Base-by-base conservation (phyloP, 768 basidiomycete species). In the Goffeauzyma gilvescens region DNA sequence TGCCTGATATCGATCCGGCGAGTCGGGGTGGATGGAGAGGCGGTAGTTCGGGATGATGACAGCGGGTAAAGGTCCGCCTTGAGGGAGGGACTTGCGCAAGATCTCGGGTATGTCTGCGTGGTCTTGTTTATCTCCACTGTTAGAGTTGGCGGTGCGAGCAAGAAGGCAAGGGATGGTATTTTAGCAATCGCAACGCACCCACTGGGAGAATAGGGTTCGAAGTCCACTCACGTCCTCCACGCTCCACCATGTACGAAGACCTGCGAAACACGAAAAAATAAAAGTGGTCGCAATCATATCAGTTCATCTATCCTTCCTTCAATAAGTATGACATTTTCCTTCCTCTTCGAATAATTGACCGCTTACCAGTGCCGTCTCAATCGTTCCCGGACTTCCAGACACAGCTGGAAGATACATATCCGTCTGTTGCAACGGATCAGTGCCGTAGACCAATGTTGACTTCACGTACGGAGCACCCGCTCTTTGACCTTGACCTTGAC, bases 211-310 rank as follows among this genome's bases (percentile, higher is more conserved):
- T 5, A 21, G 32, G 21, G 18, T 18, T 18, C 7, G 46, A 7
- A n/a, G 4, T 7, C 13, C 32, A 28, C 47, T 43, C 28, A 49
- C 47, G 41, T 38, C 23, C 47, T 32, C 47, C 47, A 49, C 40
- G 47, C 47, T 9, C 47, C 47, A 20, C 47, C 47, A 35, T 49
- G 47, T 12, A 49, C 32, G 22, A 49, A 49, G n/a, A 49, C 40
- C 45, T 46, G 24, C 17, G n/a, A n/a, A n/a, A n/a, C n/a, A n/a
- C n/a, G n/a, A n/a, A n/a, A n/a, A n/a, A n/a, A n/a, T n/a, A n/a
- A n/a, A n/a, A n/a, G n/a, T n/a, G n/a, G n/a, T n/a, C n/a, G n/a
- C n/a, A n/a, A n/a, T n/a, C n/a, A n/a, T n/a, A n/a, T n/a, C n/a
- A n/a, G n/a, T n/a, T n/a, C n/a, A n/a, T n/a, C n/a, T n/a, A n/a